Conservation (phyloP, 805 yeast genomes). For the Candida maesae region DNA sequence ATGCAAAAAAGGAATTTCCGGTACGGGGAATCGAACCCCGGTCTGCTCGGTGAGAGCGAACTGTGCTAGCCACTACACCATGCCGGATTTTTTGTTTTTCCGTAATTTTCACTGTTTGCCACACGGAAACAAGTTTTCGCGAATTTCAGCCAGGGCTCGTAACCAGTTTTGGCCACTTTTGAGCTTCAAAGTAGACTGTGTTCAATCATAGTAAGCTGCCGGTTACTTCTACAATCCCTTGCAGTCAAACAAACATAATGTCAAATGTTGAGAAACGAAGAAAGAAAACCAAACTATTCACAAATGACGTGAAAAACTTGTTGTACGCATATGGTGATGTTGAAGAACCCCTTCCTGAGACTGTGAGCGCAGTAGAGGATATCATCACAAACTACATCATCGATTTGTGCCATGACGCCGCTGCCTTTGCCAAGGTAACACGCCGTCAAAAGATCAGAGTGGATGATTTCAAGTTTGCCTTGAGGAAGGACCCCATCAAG, state of each 20-base stretch:
- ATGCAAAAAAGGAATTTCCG: conserved; percentile 23
- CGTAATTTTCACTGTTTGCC: neutral
- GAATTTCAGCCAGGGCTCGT: conserved; percentile 9
- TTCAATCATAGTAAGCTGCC: too few relatives aligned
- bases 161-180: neutral
- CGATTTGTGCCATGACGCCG: conserved; percentile 55
- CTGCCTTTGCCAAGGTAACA: conserved; percentile 46
- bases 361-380: conserved; percentile 65
- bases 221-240: neutral
- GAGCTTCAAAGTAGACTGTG: too few relatives aligned
- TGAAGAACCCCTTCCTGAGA: conserved; percentile 60
- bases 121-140: too few relatives aligned
- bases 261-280: conserved; percentile 24
- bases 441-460: conserved; percentile 60
- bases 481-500: conserved; percentile 62
- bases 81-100: conserved; percentile 22
- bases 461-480: conserved; percentile 69
- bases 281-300: conserved; percentile 41
- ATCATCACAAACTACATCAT: conserved; percentile 59
- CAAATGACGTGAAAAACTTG: conserved; percentile 51
- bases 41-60: conserved; percentile 33
- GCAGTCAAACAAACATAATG: neutral
- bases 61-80: conserved; percentile 34
- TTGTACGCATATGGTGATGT: conserved; percentile 74
- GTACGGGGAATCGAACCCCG: conserved; percentile 34